Evolutionary conservation across 306 rosid genomes (phyloP), one percentile per base, ranked within the genome.

Genomic region (Elaeagnus macrophylla): DNA sequence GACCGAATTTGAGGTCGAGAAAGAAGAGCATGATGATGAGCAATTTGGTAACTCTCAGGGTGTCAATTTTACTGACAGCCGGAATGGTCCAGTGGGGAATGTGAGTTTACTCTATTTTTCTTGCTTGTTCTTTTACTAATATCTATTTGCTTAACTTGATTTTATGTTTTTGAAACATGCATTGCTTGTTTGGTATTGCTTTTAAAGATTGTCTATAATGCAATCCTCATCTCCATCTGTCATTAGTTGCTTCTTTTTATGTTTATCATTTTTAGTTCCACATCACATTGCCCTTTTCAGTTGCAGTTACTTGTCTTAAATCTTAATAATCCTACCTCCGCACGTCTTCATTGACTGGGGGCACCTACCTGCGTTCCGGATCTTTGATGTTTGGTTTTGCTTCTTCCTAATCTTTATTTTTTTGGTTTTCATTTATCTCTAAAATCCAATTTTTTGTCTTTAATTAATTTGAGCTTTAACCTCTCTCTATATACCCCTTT

Each of bases 81-180:
- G 79, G 50, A 72, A 53, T 67, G 80, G 72, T 60, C 45, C 77
- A 48, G 55, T 56, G 40, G 73, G 74, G 46, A 83, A 79, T 54
- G 95, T 90, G 75, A 80, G 86, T 74, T 50, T 18, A 43, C 9
- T 14, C 2, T 12, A 46, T 0, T 12, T 12, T 45, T 45, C 52
- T 19, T 10, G 49, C 32, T 60, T 37, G 11, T 14, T 52, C 13
- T 18, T 39, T 47, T 6, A 16, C 9, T 41, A 37, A 48, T 57
- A 38, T 8, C 44, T 19, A 10, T 62, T 7, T 5, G 9, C 10
- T 54, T 17, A 1, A 6, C 13, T 17, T 17, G 46, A 10, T 12
- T 39, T 40, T 19, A 39, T 7, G 3, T 61, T 20, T 12, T 58
- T 3, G 49, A 5, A 45, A 12, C 6, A 2, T 3, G 1, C 15